phyloP scores from a whole-genome alignment of 2,329 filamentous ascomycete species.

The Penicillium sp. region DNA sequence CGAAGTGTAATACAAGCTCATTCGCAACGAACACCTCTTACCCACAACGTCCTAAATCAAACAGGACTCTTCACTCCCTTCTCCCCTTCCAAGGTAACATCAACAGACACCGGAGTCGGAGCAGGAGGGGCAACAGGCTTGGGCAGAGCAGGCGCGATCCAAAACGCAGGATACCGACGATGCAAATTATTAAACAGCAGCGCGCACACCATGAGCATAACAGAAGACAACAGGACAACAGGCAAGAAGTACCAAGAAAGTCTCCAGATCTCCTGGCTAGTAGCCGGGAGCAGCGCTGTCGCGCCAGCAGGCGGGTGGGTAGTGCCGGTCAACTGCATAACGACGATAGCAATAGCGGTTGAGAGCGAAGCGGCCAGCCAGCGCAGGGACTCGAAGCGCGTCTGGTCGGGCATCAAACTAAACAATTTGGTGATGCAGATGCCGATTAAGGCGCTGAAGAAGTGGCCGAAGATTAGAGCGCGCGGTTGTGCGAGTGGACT shows the following conservation, averaged over 20 bases:
- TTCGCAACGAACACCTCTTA: neutral
- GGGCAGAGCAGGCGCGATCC: constrained; percentile 25
- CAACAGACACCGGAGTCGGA: neutral
- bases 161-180: constrained; percentile 32
- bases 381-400: constrained; percentile 28
- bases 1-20: neutral
- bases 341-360: constrained; percentile 25
- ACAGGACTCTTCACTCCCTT: neutral
- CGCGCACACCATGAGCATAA: constrained; percentile 27
- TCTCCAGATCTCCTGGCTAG: constrained; percentile 24
- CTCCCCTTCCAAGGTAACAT: neutral
- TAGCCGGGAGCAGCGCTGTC: constrained; percentile 32
- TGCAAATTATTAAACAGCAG: constrained; percentile 33
- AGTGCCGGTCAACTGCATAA: constrained; percentile 35
- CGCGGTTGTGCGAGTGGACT: constrained; percentile 33
- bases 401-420: constrained; percentile 30
- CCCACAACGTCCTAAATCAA: neutral
- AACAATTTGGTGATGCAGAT: constrained; percentile 33
- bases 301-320: constrained; percentile 36
- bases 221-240: constrained; percentile 30
- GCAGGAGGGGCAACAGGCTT: constrained; percentile 10
- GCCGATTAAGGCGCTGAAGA: constrained; percentile 32
- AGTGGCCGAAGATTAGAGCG: constrained; percentile 34
- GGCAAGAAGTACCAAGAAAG: constrained; percentile 36
- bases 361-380: constrained; percentile 35